Percentiles rank a stretch among this genome's conserved stretches.
Evolutionary conservation across 23 red algal species (phyloP).

Genomic region (Gracilaria caudata): DNA sequence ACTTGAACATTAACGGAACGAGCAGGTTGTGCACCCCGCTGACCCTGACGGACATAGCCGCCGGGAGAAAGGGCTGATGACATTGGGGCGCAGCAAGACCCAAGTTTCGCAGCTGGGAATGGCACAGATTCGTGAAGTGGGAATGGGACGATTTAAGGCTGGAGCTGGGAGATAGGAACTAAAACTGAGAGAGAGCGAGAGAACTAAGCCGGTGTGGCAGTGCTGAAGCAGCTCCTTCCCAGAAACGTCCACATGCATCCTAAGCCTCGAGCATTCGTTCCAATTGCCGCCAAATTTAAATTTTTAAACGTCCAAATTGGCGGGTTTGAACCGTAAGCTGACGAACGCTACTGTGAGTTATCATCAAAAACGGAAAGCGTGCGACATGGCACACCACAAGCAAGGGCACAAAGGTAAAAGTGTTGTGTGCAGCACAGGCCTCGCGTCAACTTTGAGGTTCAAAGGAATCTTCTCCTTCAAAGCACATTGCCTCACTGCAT

Average conservation of each 20-base stretch:
- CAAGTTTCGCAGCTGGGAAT: neutral
- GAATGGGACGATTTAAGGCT: neutral
- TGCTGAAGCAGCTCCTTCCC: neutral
- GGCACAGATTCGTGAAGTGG: neutral
- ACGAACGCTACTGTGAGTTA: too few species aligned
- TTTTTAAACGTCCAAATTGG: slow-evolving; percentile 29
- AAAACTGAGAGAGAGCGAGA: neutral
- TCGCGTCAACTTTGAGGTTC: too few species aligned
- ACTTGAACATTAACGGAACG: slow-evolving; percentile 93
- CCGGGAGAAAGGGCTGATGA: slow-evolving; percentile 65
- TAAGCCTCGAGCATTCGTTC: slow-evolving; percentile 19
- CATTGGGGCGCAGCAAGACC: neutral
- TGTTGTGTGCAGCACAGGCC: too few species aligned
- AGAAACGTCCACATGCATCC: slow-evolving; percentile 34
- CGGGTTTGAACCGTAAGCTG: neutral
- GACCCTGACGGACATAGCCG: slow-evolving; percentile 70
- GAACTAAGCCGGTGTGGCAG: neutral
- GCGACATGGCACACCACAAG: too few species aligned
- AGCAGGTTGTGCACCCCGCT: slow-evolving; percentile 49
- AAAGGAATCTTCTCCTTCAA: too few species aligned
- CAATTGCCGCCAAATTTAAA: slow-evolving; percentile 41
- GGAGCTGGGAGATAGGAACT: neutral
- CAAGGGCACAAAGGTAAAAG: too few species aligned
- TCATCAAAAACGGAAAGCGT: too few species aligned
- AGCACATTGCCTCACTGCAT: too few species aligned